phyloP scores from a whole-genome alignment of 495 filamentous ascomycete species.

The Podospora sp. region DNA sequence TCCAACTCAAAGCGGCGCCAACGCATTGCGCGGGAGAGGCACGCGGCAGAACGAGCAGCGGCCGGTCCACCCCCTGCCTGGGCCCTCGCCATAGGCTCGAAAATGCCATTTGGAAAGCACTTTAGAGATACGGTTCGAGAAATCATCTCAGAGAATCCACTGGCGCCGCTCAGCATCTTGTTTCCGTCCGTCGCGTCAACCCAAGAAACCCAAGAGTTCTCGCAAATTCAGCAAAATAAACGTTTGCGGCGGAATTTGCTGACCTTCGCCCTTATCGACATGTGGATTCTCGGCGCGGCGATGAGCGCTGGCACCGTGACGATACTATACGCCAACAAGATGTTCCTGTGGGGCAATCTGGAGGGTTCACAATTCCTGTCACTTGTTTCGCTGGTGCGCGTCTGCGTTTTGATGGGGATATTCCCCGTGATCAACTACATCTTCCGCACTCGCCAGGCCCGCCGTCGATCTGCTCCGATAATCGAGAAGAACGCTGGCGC shows the following conservation, averaged over 20 bases:
- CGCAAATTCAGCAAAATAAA: conserved; percentile 43
- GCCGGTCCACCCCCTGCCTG: conserved; percentile 20
- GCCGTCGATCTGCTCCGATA: conserved; percentile 35
- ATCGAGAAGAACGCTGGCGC: conserved; percentile 64
- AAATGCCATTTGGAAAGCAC: conserved; percentile 24
- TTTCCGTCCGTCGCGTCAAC: conserved; percentile 62
- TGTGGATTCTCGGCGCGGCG: conserved; percentile 73
- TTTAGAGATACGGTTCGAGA: conserved; percentile 23
- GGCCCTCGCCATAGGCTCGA: conserved; percentile 1
- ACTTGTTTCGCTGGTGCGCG: conserved; percentile 71
- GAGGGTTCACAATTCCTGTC: conserved; percentile 79
- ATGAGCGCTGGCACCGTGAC: conserved; percentile 79
- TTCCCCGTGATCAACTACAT: conserved; percentile 72
- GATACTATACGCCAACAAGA: conserved; percentile 74
- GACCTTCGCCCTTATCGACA: conserved; percentile 77
- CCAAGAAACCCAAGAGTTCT: neutral
- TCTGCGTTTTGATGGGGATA: conserved; percentile 70
- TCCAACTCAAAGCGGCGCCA: conserved; percentile 73
- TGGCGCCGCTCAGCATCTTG: conserved; percentile 78
- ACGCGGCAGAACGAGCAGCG: conserved; percentile 41
- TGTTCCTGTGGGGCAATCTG: conserved; percentile 79
- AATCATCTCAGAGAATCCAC: conserved; percentile 54
- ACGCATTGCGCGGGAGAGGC: conserved; percentile 65
- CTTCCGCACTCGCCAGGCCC: conserved; percentile 57
- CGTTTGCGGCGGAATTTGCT: conserved; percentile 76